These are phyloP conservation scores for Saccharomyces hybrid DNA, from an alignment of 1,139 yeast species.

Conservation along the genomic window DNA sequence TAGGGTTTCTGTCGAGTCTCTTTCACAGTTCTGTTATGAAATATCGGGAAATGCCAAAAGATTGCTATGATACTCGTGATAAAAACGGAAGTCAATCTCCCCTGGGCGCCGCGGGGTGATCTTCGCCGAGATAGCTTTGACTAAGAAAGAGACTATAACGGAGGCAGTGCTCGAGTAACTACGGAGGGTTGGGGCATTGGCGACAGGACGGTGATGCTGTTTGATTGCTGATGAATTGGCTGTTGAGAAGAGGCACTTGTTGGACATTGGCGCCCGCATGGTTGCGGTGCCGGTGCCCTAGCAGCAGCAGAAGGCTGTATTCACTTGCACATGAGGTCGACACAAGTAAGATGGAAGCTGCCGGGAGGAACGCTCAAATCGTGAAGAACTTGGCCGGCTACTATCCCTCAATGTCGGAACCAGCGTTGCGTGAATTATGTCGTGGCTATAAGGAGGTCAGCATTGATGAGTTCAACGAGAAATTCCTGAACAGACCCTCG, in stretches of 20 bases:
- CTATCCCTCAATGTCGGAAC: slow-evolving; percentile 26
- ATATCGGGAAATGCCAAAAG: not conserved
- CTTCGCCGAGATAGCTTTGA: not conserved
- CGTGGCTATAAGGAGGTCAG: slow-evolving; percentile 1
- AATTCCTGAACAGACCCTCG: slow-evolving; percentile 5
- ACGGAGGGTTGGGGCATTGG: not conserved
- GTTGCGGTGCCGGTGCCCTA: not conserved
- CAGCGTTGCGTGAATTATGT: not conserved
- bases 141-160: not conserved
- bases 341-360: not conserved
- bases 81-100: not conserved
- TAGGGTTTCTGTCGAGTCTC: not conserved
- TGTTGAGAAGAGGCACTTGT: not conserved
- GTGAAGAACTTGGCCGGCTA: slow-evolving; percentile 6
- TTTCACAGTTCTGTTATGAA: not conserved
- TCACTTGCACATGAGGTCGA: not conserved
- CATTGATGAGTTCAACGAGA: slow-evolving; percentile 10
- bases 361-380: slow-evolving; percentile 3
- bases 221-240: not conserved
- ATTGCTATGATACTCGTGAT: slow-evolving; percentile 1
- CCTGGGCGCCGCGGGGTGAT: not conserved
- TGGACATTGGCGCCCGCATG: not conserved
- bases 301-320: not conserved
- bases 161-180: not conserved
- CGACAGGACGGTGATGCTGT: not conserved